Evolutionary conservation across 805 yeast species (phyloP).

Genomic region (Cyberlindnera xishuangbannaensis): DNA sequence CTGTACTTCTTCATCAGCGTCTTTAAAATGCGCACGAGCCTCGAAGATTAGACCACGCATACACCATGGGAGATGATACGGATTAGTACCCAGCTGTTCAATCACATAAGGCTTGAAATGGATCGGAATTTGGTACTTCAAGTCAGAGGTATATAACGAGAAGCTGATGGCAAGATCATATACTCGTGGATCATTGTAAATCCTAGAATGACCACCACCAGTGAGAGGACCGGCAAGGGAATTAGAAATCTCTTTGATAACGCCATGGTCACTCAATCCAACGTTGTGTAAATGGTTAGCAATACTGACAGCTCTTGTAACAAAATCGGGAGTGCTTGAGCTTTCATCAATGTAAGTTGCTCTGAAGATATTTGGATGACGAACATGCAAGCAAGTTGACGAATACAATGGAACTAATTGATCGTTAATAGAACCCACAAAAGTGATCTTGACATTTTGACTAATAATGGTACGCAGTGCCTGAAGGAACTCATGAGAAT

Average conservation of each 20-base stretch:
- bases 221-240: slow-evolving; percentile 85
- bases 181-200: slow-evolving; percentile 80
- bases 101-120: slow-evolving; percentile 44
- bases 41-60: slow-evolving; percentile 77
- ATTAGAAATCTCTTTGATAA: slow-evolving; percentile 74
- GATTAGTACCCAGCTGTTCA: slow-evolving; percentile 67
- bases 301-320: slow-evolving; percentile 64
- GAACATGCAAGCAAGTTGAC: slow-evolving; percentile 71
- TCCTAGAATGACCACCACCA: slow-evolving; percentile 91
- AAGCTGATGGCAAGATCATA: slow-evolving; percentile 75
- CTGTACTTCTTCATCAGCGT: slow-evolving; percentile 52
- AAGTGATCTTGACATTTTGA: slow-evolving; percentile 70
- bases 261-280: slow-evolving; percentile 82
- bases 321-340: slow-evolving; percentile 73
- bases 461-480: slow-evolving; percentile 58
- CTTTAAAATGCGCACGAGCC: slow-evolving; percentile 40
- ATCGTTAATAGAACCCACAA: slow-evolving; percentile 88
- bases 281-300: slow-evolving; percentile 69
- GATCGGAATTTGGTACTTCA: slow-evolving; percentile 36
- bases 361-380: slow-evolving; percentile 85
- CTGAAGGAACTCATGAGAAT: slow-evolving; percentile 64
- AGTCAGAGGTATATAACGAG: slow-evolving; percentile 66
- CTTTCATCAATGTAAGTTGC: slow-evolving; percentile 86
- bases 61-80: slow-evolving; percentile 89
- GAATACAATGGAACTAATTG: slow-evolving; percentile 92